Evolutionary conservation across 2,329 filamentous ascomycete genomes (phyloP).

Genomic region (Neopestalotiopsis sp.): DNA sequence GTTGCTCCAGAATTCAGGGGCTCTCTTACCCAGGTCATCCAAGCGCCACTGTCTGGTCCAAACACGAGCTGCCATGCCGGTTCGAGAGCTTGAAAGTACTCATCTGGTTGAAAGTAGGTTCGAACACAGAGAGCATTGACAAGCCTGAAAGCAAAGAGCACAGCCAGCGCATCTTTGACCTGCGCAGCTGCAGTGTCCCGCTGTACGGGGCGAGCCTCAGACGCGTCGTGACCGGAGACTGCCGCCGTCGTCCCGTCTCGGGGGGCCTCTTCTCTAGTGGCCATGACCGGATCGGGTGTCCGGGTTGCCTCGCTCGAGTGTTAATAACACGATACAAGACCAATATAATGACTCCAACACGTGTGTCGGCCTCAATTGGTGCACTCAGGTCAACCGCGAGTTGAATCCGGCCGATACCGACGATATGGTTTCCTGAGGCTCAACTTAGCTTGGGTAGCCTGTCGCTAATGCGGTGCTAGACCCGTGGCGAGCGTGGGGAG

Average conservation of each 20-base stretch:
- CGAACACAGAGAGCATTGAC: slow-evolving; percentile 78
- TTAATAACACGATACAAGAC: not conserved
- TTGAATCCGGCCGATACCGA: not conserved
- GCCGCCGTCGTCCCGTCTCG: not conserved
- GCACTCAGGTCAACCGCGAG: not conserved
- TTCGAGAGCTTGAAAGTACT: slow-evolving; percentile 95
- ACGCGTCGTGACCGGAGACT: not conserved
- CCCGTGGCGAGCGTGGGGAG: not conserved
- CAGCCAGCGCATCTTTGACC: slow-evolving; percentile 40
- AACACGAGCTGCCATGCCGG: slow-evolving; percentile 92
- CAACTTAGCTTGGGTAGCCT: not conserved
- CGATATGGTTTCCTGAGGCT: slow-evolving; percentile 11
- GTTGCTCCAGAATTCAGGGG: not conserved
- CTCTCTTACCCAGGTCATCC: slow-evolving; percentile 88
- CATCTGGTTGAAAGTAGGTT: slow-evolving; percentile 98
- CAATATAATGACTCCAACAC: not conserved
- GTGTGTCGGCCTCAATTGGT: not conserved
- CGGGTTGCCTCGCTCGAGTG: not conserved
- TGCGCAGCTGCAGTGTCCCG: slow-evolving; percentile 37
- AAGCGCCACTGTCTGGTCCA: slow-evolving; percentile 77
- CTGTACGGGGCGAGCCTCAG: slow-evolving; percentile 21
- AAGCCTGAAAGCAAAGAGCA: slow-evolving; percentile 72
- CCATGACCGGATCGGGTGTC: not conserved
- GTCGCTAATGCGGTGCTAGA: slow-evolving; percentile 1
- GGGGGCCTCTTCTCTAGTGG: not conserved